Base-by-base conservation (phyloP, 2,329 filamentous ascomycete species). In the Colletotrichum coccodes region DNA sequence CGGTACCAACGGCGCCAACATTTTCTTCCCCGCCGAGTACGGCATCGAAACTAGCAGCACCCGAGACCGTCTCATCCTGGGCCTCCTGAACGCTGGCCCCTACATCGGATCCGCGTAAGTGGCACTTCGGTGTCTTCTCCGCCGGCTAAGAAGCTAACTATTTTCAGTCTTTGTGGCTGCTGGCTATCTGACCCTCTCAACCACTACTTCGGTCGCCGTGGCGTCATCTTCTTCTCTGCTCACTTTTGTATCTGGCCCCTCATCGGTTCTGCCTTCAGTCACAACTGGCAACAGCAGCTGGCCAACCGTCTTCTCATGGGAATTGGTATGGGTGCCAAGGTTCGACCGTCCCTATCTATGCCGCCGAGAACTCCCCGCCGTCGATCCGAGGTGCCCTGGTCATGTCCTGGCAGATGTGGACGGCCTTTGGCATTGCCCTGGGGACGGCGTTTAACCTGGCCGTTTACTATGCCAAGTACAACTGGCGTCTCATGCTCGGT, bases 381-480 rank as follows among this genome's bases (percentile, higher is more conserved):
- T 78, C 83, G 4, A 90, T 94, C 60, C 86, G 92, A 74, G 91
- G 92, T 72, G 92, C 91, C 18, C 82, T 96, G 3, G 92, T 95
- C 70, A 95, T 95, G 92, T 91, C 90, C 70, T 95, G 93, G 92
- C 86, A 88, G 71, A 86, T 92, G 80, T 92, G 89, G 88, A 89
- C 86, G 3, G 86, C 86, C 0, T 87, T 69, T n/a, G 66, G 65
- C 54, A 85, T 85, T 71, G 76, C 82, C 54, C 72, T 82, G 21
- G 91, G 89, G 12, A 87, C 85, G 68, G 84, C 81, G 60, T 87
- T 87, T 68, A 91, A 90, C 73, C 80, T 91, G 59, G 87, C 84
- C 6, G 59, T 70, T 7, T 72, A 68, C 49, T 69, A 76, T 59
- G 67, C 71, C 6, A 47, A 71, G 8, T 71, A 76, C 68, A 77